Conservation (phyloP, 495 filamentous ascomycete genomes). For the Talaromyces stipitatus region DNA sequence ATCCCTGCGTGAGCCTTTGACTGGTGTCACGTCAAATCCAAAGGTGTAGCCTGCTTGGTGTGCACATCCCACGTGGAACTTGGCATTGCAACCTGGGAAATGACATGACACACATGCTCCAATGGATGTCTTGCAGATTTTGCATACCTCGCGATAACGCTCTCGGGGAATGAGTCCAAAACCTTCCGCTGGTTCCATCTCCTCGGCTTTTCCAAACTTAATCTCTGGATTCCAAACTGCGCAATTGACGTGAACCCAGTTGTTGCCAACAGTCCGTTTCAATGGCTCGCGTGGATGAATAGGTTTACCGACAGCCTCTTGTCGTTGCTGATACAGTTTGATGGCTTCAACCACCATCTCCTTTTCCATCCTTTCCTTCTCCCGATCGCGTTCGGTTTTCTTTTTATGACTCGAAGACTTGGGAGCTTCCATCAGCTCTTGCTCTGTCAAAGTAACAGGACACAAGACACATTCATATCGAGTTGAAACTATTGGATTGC, state of each 20-base stretch:
- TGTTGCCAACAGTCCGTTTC: slow-evolving; percentile 88
- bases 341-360: slow-evolving; percentile 67
- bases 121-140: slow-evolving; percentile 65
- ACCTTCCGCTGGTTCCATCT: slow-evolving; percentile 78
- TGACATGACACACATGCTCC: slow-evolving; percentile 81
- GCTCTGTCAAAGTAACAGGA: slow-evolving; percentile 62
- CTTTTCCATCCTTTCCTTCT: slow-evolving; percentile 77
- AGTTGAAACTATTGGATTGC: slow-evolving; percentile 76
- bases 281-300: slow-evolving; percentile 80
- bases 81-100: slow-evolving; percentile 57
- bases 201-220: slow-evolving; percentile 77
- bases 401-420: slow-evolving; percentile 76
- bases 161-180: slow-evolving; percentile 67
- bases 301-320: slow-evolving; percentile 74
- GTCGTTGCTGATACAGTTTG: slow-evolving; percentile 71
- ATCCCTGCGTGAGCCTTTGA: slow-evolving; percentile 80
- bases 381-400: slow-evolving; percentile 85
- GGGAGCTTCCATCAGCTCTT: slow-evolving; percentile 77
- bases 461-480: slow-evolving; percentile 90
- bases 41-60: slow-evolving; percentile 73
- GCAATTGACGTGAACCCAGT: slow-evolving; percentile 96
- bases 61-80: slow-evolving; percentile 86
- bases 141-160: slow-evolving; percentile 68
- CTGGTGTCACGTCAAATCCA: slow-evolving; percentile 83
- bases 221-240: slow-evolving; percentile 87